Percentiles rank a stretch among this genome's conserved stretches.
Evolutionary conservation across 2,329 filamentous ascomycete species (phyloP).

Genomic region (Didymellaceae sp.): DNA sequence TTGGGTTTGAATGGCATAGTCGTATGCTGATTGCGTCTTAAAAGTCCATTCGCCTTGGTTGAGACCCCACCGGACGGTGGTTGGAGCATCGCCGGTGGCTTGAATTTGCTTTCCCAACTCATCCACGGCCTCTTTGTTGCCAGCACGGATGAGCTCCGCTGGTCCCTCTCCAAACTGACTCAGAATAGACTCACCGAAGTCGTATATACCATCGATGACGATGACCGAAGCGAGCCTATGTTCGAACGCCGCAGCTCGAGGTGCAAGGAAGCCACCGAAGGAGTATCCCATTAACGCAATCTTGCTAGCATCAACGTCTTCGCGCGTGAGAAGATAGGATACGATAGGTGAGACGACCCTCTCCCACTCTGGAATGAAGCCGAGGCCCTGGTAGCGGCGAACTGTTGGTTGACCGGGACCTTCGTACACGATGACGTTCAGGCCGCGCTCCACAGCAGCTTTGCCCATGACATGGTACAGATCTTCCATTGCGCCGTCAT

Average conservation of each 20-base stretch:
- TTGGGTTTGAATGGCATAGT: background rate
- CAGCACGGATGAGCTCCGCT: background rate
- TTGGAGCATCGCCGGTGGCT: background rate
- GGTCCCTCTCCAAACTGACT: background rate
- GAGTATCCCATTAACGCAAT: background rate
- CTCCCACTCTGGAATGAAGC: background rate
- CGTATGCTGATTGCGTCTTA: background rate
- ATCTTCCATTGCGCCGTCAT: background rate
- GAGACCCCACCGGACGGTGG: background rate
- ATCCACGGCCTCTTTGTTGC: background rate
- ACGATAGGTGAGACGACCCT: background rate
- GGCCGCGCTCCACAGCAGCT: background rate
- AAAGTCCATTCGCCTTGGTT: background rate
- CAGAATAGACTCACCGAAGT: background rate
- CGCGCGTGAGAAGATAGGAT: background rate
- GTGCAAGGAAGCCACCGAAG: background rate
- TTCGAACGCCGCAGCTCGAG: background rate
- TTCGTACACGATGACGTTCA: background rate
- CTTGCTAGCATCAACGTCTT: background rate
- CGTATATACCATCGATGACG: background rate
- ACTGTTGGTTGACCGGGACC: background rate
- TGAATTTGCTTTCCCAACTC: background rate
- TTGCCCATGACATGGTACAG: background rate
- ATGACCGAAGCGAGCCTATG: background rate
- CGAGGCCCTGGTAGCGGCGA: background rate